These are phyloP conservation scores for Pyrenochaeta sp. DNA, from an alignment of 2,329 filamentous ascomycete species.

Conservation along the genomic window DNA sequence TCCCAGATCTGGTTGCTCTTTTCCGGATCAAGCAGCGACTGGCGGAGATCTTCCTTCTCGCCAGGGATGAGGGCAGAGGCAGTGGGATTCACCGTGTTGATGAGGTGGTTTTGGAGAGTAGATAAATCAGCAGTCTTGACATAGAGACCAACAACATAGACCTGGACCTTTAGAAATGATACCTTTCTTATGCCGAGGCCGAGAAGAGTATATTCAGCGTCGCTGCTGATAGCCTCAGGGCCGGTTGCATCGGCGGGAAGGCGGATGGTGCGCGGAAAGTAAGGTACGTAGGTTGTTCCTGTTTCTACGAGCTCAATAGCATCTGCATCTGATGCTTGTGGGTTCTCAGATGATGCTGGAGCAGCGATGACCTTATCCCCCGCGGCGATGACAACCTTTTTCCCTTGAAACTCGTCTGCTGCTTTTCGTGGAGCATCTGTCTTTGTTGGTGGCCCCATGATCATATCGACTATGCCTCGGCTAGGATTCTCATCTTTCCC, in stretches of 20 bases:
- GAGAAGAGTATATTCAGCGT: constrained; percentile 81
- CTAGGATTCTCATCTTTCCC: constrained; percentile 29
- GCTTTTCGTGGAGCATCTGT: constrained; percentile 40
- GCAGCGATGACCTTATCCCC: constrained; percentile 67
- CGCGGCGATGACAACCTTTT: constrained; percentile 66
- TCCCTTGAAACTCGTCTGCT: constrained; percentile 59
- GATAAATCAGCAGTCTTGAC: constrained; percentile 84
- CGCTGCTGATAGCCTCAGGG: constrained; percentile 30
- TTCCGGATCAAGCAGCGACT: constrained; percentile 72
- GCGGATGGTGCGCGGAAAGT: constrained; percentile 77
- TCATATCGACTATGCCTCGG: constrained; percentile 33
- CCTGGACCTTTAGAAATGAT: constrained; percentile 87
- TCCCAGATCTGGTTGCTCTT: constrained; percentile 79
- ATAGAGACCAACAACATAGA: constrained; percentile 95
- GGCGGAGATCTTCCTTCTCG: constrained; percentile 79
- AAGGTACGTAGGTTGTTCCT: constrained; percentile 79
- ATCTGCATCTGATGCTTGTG: constrained; percentile 52
- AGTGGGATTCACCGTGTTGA: constrained; percentile 76
- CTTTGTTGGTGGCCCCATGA: constrained; percentile 35
- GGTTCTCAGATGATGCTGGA: constrained; percentile 40
- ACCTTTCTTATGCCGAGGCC: constrained; percentile 90
- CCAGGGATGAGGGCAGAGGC: constrained; percentile 84
- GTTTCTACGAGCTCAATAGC: constrained; percentile 80
- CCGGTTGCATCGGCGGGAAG: constrained; percentile 59
- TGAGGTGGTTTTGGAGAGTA: constrained; percentile 78